Conservation (phyloP, 2,329 filamentous ascomycete species). For the Pseudogymnoascus sp. region DNA sequence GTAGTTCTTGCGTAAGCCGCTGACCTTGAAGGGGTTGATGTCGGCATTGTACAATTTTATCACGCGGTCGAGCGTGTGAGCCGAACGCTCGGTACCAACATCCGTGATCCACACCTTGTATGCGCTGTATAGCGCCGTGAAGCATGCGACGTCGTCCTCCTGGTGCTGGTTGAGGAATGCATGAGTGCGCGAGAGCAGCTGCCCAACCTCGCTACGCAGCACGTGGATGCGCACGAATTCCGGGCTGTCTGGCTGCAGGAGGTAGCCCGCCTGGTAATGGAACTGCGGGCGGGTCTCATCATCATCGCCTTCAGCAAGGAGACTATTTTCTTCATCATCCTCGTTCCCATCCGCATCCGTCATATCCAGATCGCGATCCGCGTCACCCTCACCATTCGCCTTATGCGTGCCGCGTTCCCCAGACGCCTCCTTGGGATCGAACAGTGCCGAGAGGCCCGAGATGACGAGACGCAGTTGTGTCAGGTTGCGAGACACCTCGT, state of each 20-base stretch:
- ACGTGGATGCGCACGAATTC: constrained; percentile 72
- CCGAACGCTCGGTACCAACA: constrained; percentile 90
- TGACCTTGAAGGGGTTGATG: constrained; percentile 88
- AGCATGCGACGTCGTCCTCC: constrained; percentile 92
- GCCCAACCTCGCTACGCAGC: constrained; percentile 72
- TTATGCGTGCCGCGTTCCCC: constrained; percentile 36
- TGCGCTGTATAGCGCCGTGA: constrained; percentile 84
- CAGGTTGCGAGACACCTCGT: constrained; percentile 86
- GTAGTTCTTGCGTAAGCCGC: constrained; percentile 84
- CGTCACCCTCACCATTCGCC: constrained; percentile 36
- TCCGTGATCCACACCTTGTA: constrained; percentile 97
- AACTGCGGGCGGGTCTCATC: constrained; percentile 81
- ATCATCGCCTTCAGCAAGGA: constrained; percentile 60
- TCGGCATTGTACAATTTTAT: constrained; percentile 79
- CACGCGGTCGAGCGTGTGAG: constrained; percentile 84
- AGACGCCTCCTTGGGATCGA: constrained; percentile 70
- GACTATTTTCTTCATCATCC: constrained; percentile 50
- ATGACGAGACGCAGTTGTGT: constrained; percentile 83
- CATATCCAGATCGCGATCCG: constrained; percentile 38
- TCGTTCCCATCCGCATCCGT: constrained; percentile 47
- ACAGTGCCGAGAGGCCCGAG: constrained; percentile 82
- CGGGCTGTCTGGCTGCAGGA: constrained; percentile 55
- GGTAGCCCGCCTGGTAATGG: constrained; percentile 81
- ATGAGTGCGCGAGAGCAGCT: constrained; percentile 76
- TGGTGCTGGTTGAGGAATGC: constrained; percentile 74